These are phyloP conservation scores for Myxozyma lipomycoides DNA, from an alignment of 805 yeast genomes.

Conservation along the genomic window DNA sequence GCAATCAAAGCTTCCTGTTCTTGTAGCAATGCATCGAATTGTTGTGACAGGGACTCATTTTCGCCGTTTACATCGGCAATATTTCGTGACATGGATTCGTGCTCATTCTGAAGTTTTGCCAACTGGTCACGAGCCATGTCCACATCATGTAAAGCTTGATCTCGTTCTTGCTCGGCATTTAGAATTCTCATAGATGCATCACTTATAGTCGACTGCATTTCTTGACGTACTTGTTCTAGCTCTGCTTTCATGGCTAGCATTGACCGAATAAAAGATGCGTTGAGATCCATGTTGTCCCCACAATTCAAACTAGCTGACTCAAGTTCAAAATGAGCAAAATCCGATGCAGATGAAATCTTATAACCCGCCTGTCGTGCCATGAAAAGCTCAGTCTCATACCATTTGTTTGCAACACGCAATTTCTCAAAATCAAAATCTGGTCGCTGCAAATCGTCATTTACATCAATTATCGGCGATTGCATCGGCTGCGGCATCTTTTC, in stretches of 20 bases:
- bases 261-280: conserved; percentile 15
- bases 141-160: conserved; percentile 11
- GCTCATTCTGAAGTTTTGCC: too few species aligned
- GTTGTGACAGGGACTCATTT: too few species aligned
- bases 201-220: conserved; percentile 9
- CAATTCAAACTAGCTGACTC: conserved; percentile 4
- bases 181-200: conserved; percentile 17
- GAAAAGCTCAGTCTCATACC: conserved; percentile 29
- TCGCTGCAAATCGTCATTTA: too few species aligned
- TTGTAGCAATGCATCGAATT: not conserved
- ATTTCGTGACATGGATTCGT: not conserved
- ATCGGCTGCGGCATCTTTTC: not conserved
- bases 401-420: conserved; percentile 18
- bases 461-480: too few species aligned
- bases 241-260: conserved; percentile 27
- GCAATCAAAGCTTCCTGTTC: not conserved
- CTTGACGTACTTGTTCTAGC: conserved; percentile 19
- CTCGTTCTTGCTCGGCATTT: conserved; percentile 18
- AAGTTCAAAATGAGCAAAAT: conserved; percentile 11
- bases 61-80: too few species aligned
- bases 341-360: conserved; percentile 11
- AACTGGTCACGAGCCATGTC: conserved; percentile 2
- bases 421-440: conserved; percentile 12
- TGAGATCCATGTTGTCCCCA: not conserved
- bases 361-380: conserved; percentile 30